Conservation (phyloP, 352 stramenopile genomes). For the Phytophthora pseudosyringae region DNA sequence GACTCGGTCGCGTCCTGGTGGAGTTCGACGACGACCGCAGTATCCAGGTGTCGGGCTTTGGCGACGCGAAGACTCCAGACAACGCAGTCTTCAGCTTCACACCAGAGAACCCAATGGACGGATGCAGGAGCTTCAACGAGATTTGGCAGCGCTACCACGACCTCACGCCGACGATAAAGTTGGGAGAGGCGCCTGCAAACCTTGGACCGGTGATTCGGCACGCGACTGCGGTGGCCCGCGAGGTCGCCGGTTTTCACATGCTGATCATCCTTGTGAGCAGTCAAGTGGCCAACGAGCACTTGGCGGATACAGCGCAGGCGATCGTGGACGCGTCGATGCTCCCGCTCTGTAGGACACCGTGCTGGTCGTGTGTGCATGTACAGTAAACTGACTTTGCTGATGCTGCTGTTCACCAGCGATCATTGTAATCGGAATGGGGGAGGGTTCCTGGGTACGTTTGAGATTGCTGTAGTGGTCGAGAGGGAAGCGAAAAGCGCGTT, state of each 20-base stretch:
- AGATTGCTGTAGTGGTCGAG: background rate
- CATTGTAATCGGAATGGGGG: slow-evolving; percentile 60
- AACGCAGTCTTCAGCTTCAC: slow-evolving; percentile 54
- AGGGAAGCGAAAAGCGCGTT: background rate
- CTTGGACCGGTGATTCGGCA: slow-evolving; percentile 76
- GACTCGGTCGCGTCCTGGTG: slow-evolving; percentile 67
- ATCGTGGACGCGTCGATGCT: slow-evolving; percentile 74
- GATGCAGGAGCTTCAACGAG: slow-evolving; percentile 62
- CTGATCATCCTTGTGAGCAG: slow-evolving; percentile 69
- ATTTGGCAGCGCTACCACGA: slow-evolving; percentile 69
- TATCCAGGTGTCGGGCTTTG: slow-evolving; percentile 78
- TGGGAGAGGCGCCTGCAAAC: slow-evolving; percentile 67
- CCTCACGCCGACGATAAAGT: slow-evolving; percentile 58
- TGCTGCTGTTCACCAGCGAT: slow-evolving; percentile 34
- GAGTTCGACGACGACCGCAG: slow-evolving; percentile 84
- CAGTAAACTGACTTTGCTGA: slow-evolving; percentile 4
- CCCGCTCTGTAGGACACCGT: slow-evolving; percentile 56
- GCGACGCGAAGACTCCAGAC: slow-evolving; percentile 55
- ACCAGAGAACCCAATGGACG: slow-evolving; percentile 38
- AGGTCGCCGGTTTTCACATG: slow-evolving; percentile 74
- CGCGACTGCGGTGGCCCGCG: slow-evolving; percentile 50
- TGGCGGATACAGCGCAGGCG: slow-evolving; percentile 58
- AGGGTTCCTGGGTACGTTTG: slow-evolving; percentile 48
- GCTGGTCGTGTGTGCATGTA: background rate
- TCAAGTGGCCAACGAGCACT: slow-evolving; percentile 63